These are phyloP conservation scores for Linaria vulgaris DNA, from an alignment of 257 asterid species.

Conservation along the genomic window DNA sequence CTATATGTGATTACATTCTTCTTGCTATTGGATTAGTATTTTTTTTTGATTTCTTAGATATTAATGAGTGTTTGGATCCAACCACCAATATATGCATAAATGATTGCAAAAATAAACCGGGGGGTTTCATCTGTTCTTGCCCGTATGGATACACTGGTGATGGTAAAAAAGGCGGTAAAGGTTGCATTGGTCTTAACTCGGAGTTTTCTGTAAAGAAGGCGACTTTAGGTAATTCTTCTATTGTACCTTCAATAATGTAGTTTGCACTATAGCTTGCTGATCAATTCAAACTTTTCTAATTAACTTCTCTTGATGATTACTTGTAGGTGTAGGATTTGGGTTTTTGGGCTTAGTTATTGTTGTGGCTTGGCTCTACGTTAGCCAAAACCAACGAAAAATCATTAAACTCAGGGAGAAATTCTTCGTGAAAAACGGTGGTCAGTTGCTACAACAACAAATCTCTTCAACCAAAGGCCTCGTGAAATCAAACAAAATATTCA, in stretches of 20 bases:
- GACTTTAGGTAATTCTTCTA: constrained; percentile 33
- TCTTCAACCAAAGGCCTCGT: constrained; percentile 43
- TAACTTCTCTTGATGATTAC: constrained; percentile 22
- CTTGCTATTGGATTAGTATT: too few species aligned
- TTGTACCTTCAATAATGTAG: neutral
- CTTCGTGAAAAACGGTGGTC: constrained; percentile 79
- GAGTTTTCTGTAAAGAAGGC: constrained; percentile 50
- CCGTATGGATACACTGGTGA: constrained; percentile 54
- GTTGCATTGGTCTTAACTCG: constrained; percentile 44
- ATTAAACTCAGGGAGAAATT: constrained; percentile 50
- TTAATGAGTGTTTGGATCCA: constrained; percentile 43
- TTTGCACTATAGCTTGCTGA: neutral
- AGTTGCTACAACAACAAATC: constrained; percentile 51
- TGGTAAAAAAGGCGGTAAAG: constrained; percentile 45
- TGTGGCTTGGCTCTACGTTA: constrained; percentile 53
- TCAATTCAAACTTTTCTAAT: constrained; percentile 35
- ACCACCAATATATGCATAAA: constrained; percentile 31
- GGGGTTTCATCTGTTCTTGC: constrained; percentile 60
- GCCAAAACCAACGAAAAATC: constrained; percentile 47
- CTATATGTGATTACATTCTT: too few species aligned
- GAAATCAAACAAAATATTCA: constrained; percentile 57
- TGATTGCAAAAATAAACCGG: constrained; percentile 37
- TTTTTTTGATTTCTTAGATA: constrained; percentile 30
- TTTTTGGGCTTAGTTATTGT: constrained; percentile 48
- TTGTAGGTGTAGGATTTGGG: constrained; percentile 69